Conservation (phyloP, 331 rosid species). For the Stylosanthes scabra region DNA sequence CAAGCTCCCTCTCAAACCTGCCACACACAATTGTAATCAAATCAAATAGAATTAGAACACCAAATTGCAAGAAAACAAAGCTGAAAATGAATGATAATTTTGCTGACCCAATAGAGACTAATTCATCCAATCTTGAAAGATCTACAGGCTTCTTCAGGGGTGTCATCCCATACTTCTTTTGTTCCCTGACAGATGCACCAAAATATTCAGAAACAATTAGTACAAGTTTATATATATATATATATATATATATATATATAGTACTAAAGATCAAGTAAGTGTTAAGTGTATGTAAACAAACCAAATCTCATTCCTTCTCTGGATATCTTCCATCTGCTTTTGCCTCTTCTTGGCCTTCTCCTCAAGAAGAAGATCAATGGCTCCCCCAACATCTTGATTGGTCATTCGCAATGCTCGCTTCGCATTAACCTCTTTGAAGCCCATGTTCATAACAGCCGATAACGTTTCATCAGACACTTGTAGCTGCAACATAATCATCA, state of each 20-base stretch:
- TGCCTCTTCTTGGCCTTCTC: conserved; percentile 61
- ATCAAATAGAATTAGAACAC: not conserved
- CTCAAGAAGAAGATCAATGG: conserved; percentile 83
- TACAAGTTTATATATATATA: conserved; percentile 4
- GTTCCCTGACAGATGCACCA: conserved; percentile 64
- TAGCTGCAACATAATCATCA: conserved; percentile 52
- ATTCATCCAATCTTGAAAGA: conserved; percentile 66
- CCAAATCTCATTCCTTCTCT: conserved; percentile 63
- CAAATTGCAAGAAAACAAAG: not conserved
- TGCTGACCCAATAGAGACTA: conserved; percentile 74
- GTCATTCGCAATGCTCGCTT: conserved; percentile 85
- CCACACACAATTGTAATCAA: conserved; percentile 4
- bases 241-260: too few relatives aligned
- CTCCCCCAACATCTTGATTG: conserved; percentile 84
- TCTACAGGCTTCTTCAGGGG: conserved; percentile 84
- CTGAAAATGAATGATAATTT: not conserved
- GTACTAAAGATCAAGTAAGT: conserved; percentile 11
- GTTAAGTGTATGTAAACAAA: conserved; percentile 41
- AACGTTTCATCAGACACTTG: conserved; percentile 88
- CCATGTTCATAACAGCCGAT: conserved; percentile 87
- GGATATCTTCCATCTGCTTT: conserved; percentile 67
- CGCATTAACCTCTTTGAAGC: conserved; percentile 68
- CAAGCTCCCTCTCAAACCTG: conserved; percentile 69
- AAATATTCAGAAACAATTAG: conserved; percentile 6
- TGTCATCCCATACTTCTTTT: conserved; percentile 77